Evolutionary conservation across 1,139 yeast species (phyloP).

Genomic region (Pichia sp.): DNA sequence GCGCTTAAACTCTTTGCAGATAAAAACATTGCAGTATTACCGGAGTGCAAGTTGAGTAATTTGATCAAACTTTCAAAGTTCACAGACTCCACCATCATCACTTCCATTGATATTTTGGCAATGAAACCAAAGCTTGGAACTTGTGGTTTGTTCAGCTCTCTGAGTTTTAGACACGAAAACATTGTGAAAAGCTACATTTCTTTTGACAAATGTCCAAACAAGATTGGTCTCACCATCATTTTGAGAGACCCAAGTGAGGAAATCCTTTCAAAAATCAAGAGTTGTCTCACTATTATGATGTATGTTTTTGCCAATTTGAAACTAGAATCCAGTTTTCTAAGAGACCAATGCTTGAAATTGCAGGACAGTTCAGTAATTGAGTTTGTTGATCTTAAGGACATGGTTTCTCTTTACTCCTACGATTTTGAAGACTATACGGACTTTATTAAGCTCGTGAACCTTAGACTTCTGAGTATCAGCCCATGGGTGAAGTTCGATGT

Average conservation of each 20-base stretch:
- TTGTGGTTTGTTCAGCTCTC: slow-evolving; percentile 67
- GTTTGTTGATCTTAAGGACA: not conserved
- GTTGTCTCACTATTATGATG: slow-evolving; percentile 72
- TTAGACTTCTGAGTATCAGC: slow-evolving; percentile 39
- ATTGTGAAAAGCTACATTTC: slow-evolving; percentile 65
- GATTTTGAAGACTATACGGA: slow-evolving; percentile 22
- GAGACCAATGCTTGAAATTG: slow-evolving; percentile 57
- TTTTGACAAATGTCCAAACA: slow-evolving; percentile 68
- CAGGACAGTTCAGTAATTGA: slow-evolving; percentile 4
- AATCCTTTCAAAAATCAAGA: slow-evolving; percentile 58
- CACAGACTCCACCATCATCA: slow-evolving; percentile 74
- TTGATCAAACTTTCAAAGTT: slow-evolving; percentile 73
- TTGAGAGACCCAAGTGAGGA: slow-evolving; percentile 70
- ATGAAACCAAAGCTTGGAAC: slow-evolving; percentile 58
- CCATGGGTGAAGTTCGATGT: slow-evolving; percentile 40
- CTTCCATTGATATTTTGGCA: slow-evolving; percentile 59
- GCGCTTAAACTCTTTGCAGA: slow-evolving; percentile 69
- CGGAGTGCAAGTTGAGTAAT: slow-evolving; percentile 75
- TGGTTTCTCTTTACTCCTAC: slow-evolving; percentile 15
- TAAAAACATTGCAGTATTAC: slow-evolving; percentile 71
- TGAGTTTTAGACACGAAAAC: slow-evolving; percentile 50
- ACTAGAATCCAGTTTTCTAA: slow-evolving; percentile 73
- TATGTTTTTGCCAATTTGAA: slow-evolving; percentile 70
- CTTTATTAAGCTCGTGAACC: slow-evolving; percentile 33
- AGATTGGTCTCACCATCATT: slow-evolving; percentile 74